Evolutionary conservation across 441 rosid species (phyloP).

Genomic region (Aquilaria agallochum): DNA sequence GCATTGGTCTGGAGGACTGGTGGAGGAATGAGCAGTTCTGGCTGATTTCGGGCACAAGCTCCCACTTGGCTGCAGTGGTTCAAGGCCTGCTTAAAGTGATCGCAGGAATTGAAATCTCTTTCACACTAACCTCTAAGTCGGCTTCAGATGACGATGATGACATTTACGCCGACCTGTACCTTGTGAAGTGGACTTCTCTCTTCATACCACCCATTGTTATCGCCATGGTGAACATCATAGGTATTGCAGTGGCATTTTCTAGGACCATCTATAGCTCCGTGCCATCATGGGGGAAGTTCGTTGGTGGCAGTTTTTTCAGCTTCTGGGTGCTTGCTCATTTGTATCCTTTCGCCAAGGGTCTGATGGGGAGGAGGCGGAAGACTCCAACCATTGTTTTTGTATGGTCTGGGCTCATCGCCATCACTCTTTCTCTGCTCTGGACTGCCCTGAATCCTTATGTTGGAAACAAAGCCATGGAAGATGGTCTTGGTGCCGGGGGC

Average conservation of each 20-base stretch:
- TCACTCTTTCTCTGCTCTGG: constrained; percentile 28
- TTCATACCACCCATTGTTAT: constrained; percentile 28
- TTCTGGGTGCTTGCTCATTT: constrained; percentile 30
- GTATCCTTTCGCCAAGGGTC: constrained; percentile 33
- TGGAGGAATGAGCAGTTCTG: constrained; percentile 37
- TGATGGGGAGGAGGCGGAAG: constrained; percentile 29
- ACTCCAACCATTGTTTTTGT: constrained; percentile 31
- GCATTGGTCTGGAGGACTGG: constrained; percentile 29
- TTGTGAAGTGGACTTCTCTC: constrained; percentile 27
- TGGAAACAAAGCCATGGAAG: not conserved
- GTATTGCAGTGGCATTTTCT: constrained; percentile 20
- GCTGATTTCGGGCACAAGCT: constrained; percentile 34
- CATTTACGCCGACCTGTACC: constrained; percentile 18
- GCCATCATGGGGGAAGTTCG: constrained; percentile 27
- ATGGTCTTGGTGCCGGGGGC: constrained; percentile 10
- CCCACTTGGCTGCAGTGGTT: constrained; percentile 28
- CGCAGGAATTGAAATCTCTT: constrained; percentile 28
- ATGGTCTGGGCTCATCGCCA: constrained; percentile 29
- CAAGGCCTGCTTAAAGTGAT: constrained; percentile 28
- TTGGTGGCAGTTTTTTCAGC: constrained; percentile 31
- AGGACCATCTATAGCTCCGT: constrained; percentile 23
- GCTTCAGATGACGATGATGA: constrained; percentile 24
- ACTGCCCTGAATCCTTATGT: not conserved
- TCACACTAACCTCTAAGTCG: constrained; percentile 32
- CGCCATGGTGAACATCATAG: constrained; percentile 24